Conservation (phyloP, 1,139 yeast genomes). For the Lodderomyces theae region DNA sequence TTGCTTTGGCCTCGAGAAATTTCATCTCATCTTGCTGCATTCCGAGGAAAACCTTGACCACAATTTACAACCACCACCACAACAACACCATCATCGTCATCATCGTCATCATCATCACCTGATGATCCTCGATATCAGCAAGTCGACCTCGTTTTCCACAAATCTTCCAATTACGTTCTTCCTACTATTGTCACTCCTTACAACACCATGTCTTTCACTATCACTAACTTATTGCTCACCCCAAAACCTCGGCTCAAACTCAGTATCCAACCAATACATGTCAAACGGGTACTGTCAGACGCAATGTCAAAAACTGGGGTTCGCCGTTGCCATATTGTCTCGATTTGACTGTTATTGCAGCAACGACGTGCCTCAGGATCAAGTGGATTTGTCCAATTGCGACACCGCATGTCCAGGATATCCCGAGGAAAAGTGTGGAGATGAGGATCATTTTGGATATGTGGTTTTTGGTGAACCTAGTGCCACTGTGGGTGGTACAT, state of each 20-base stretch:
- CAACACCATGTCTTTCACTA: slow-evolving; percentile 10
- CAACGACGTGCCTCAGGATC: slow-evolving; percentile 45
- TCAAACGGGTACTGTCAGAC: slow-evolving; percentile 56
- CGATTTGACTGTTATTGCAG: slow-evolving; percentile 60
- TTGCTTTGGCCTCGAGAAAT: no score
- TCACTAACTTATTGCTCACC: slow-evolving; percentile 43
- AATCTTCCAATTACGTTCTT: neutral
- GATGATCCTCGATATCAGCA: neutral
- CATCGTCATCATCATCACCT: neutral
- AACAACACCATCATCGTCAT: neutral
- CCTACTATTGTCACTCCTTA: slow-evolving; percentile 7
- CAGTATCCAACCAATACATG: slow-evolving; percentile 25
- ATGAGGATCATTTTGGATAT: slow-evolving; percentile 34
- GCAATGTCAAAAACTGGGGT: slow-evolving; percentile 44
- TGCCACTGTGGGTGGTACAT: slow-evolving; percentile 17
- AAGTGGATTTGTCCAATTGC: slow-evolving; percentile 38
- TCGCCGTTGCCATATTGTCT: slow-evolving; percentile 55
- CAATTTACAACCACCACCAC: no score
- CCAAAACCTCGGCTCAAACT: slow-evolving; percentile 29
- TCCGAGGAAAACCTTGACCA: no score
- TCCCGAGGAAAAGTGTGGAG: slow-evolving; percentile 31
- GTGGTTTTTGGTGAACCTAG: slow-evolving; percentile 27
- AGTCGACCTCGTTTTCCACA: neutral
- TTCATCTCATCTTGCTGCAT: no score
- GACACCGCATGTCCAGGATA: slow-evolving; percentile 51